phyloP scores from a whole-genome alignment of 495 filamentous ascomycete species.

The Apiosordaria backusii region DNA sequence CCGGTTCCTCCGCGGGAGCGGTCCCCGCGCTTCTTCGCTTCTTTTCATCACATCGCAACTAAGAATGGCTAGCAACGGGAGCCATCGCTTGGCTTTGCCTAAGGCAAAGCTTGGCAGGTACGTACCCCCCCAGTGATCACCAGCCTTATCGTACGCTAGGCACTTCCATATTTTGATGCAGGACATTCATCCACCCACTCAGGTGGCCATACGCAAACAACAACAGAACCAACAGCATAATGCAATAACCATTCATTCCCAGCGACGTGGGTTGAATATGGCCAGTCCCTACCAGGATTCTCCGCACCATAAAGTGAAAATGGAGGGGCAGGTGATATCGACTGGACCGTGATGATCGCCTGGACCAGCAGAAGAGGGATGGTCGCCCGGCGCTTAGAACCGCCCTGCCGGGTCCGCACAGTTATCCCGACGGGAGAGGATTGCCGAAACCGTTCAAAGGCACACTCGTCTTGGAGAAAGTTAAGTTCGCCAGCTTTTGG shows the following conservation, averaged over 20 bases:
- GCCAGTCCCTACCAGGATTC: background rate
- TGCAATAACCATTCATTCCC: background rate
- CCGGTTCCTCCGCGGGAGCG: background rate
- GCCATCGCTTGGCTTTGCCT: background rate
- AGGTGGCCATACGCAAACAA: background rate
- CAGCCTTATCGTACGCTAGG: constrained; percentile 3
- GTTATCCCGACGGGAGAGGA: constrained; percentile 1
- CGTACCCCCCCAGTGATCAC: background rate
- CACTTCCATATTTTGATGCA: background rate
- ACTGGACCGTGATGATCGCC: background rate
- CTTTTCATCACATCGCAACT: too few species aligned
- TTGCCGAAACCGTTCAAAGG: constrained; percentile 8
- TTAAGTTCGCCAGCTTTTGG: background rate
- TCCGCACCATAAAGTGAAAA: background rate
- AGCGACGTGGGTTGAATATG: constrained; percentile 1
- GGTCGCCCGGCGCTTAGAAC: constrained; percentile 19
- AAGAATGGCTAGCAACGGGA: background rate
- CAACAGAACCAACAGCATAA: constrained; percentile 4
- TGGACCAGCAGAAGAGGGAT: background rate
- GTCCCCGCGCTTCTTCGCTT: background rate
- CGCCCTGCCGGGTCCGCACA: constrained; percentile 17
- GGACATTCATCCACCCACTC: constrained; percentile 1
- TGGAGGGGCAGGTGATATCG: background rate
- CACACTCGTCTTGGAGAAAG: background rate
- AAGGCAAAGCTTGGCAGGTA: background rate